Base-by-base conservation (phyloP, 306 rosid genomes). In the Fragaria nilgerrensis region DNA sequence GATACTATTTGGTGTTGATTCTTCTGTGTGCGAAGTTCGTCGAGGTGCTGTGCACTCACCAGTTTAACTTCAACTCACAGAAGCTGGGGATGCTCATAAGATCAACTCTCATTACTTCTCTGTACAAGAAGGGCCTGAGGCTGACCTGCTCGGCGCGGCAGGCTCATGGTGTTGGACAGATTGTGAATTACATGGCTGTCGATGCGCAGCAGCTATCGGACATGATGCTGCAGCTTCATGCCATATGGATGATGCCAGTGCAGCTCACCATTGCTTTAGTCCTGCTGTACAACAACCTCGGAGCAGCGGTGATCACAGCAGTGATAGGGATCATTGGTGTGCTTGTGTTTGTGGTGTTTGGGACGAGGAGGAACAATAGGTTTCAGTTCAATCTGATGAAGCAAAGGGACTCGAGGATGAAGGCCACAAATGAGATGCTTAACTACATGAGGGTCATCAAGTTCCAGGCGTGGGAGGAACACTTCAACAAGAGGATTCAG, bases 391-490 rank as follows among this genome's bases (percentile, higher is more conserved):
- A 83, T 48, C 44, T 89, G 75, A 95, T 95, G 98, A 89, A 25
- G 77, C 87, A 87, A n/a, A 97, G 98, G 0, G 98, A 95, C 70
- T 86, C 88, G 7, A 88, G 98, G 69, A 92, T 95, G 98, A 92
- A 95, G 84, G 97, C 98, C 27, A 93, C 94, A 20, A 95, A 92
- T 72, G 98, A 95, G 92, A 88, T 90, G 96, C 96, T 95, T 25
- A 95, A 92, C 72, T 90, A 95, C 84, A 90, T 90, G 97, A 87
- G 98, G 3, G 98, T 92, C 75, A 95, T 95, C 74, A 95, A 95
- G 92, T 95, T 95, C 80, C 98, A 92, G 70, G 97, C 98, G 11
- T 95, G 98, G 98, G 98, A 95, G 74, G 89, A 95, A 17, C 93
- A 92, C 78, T 95, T 95, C 89, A 90, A 89, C 52, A 78, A 79